Percentiles rank a stretch among this genome's conserved stretches.
Conservation (phyloP, 129 eudicot species). For the Flaveria ramosissima region DNA sequence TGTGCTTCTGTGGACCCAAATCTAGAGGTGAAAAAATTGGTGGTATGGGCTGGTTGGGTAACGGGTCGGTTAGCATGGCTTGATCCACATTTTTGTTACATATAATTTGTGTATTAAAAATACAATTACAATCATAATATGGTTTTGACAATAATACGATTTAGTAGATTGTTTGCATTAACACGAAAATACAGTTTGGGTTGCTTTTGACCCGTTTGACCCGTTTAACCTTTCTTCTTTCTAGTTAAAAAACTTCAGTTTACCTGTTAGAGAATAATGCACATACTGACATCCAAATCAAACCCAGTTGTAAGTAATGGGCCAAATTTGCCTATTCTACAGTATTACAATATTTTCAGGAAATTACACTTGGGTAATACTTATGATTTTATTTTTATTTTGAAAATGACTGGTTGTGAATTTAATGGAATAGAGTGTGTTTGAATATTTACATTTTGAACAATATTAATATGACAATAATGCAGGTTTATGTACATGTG, state of each 20-base stretch:
- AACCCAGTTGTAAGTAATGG: too few relatives aligned
- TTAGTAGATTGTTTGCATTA: not conserved
- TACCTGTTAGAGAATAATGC: too few relatives aligned
- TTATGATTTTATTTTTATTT: too few relatives aligned
- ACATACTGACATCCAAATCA: too few relatives aligned
- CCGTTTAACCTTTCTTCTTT: constrained; percentile 1
- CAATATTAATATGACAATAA: not conserved
- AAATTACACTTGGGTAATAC: too few relatives aligned
- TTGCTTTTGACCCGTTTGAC: not conserved
- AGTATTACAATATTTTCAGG: not conserved
- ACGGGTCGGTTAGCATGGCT: not conserved
- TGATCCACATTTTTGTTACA: not conserved
- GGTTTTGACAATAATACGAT: not conserved
- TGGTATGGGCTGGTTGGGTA: not conserved
- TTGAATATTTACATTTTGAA: not conserved
- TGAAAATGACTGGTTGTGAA: too few relatives aligned
- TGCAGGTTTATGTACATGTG: constrained; percentile 99
- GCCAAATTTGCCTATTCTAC: not conserved
- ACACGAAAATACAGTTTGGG: not conserved
- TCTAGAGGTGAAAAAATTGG: not conserved
- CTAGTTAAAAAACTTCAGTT: not conserved
- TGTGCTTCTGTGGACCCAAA: constrained; percentile 29
- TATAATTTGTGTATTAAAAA: not conserved
- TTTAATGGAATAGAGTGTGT: too few relatives aligned
- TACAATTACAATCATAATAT: not conserved